A percentile compares a stretch with the other conserved stretches of the same genome.
phyloP scores from a whole-genome alignment of 768 basidiomycete species.

The Asterophora parasitica region DNA sequence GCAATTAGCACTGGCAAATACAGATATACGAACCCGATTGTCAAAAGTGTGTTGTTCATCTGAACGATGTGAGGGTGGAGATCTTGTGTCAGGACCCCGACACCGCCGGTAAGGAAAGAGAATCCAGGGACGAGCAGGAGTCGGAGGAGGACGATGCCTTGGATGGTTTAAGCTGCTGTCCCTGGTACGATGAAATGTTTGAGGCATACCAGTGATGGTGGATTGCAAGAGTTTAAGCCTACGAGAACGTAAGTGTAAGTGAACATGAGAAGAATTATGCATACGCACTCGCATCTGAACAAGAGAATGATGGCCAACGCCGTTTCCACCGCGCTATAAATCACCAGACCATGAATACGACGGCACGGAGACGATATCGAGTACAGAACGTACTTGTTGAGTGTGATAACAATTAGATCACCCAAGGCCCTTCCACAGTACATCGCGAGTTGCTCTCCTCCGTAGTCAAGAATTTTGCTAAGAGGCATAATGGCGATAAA shows the following conservation, averaged over 20 bases:
- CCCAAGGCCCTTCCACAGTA: constrained; percentile 48
- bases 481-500: constrained; percentile 48
- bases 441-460: constrained; percentile 44
- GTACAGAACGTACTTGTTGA: constrained; percentile 40
- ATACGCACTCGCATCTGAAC: constrained; percentile 41
- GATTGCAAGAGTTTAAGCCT: constrained; percentile 64
- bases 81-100: constrained; percentile 59
- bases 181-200: neutral
- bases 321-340: constrained; percentile 42
- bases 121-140: constrained; percentile 66
- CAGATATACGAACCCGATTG: constrained; percentile 46
- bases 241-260: neutral
- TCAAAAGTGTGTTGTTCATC: constrained; percentile 64
- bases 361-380: neutral
- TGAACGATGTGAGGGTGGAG: constrained; percentile 61
- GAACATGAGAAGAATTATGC: neutral
- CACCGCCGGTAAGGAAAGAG: constrained; percentile 63
- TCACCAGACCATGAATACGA: neutral
- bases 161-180: neutral
- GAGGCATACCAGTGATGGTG: constrained; percentile 54
- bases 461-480: constrained; percentile 46
- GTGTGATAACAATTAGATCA: constrained; percentile 44
- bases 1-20: neutral
- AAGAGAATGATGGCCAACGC: constrained; percentile 45
- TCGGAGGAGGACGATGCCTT: constrained; percentile 67